phyloP scores from a whole-genome alignment of 2,329 filamentous ascomycete species.

The Cladobotryum mycophilum region DNA sequence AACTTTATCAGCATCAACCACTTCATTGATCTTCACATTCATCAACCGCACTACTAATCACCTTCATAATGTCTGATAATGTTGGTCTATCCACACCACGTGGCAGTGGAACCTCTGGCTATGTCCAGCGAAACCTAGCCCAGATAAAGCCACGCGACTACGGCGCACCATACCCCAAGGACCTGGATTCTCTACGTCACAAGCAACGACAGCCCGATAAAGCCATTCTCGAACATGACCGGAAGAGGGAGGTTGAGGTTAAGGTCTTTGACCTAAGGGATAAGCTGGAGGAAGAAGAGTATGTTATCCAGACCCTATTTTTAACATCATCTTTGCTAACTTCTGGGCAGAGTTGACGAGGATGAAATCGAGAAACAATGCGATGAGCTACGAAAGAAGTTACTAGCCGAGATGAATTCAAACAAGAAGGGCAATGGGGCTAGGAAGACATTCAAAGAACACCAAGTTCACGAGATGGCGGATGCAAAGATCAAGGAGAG shows the following conservation, averaged over 20 bases:
- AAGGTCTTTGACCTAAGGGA: conserved; percentile 89
- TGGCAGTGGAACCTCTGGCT: conserved; percentile 92
- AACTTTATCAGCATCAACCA: neutral
- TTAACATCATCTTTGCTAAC: conserved; percentile 9
- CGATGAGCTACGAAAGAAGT: conserved; percentile 36
- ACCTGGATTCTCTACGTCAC: conserved; percentile 64
- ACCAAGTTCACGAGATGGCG: conserved; percentile 94
- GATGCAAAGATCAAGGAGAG: conserved; percentile 96
- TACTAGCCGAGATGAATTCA: conserved; percentile 33
- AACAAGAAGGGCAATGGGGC: conserved; percentile 27
- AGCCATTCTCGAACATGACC: conserved; percentile 90
- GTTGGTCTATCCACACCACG: conserved; percentile 92
- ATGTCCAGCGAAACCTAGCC: conserved; percentile 93
- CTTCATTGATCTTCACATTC: neutral
- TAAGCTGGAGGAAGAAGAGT: conserved; percentile 85
- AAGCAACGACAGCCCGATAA: conserved; percentile 79
- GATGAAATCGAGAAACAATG: conserved; percentile 75
- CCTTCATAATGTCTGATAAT: conserved; percentile 75
- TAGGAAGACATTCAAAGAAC: conserved; percentile 65
- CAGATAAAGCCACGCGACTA: conserved; percentile 80
- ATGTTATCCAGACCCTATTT: conserved; percentile 21
- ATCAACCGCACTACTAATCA: neutral
- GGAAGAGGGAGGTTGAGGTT: conserved; percentile 84
- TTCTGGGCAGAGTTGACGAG: conserved; percentile 59
- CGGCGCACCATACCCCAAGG: conserved; percentile 68